These are phyloP conservation scores for Amanita polypyramis DNA, from an alignment of 768 basidiomycete species.

Conservation along the genomic window DNA sequence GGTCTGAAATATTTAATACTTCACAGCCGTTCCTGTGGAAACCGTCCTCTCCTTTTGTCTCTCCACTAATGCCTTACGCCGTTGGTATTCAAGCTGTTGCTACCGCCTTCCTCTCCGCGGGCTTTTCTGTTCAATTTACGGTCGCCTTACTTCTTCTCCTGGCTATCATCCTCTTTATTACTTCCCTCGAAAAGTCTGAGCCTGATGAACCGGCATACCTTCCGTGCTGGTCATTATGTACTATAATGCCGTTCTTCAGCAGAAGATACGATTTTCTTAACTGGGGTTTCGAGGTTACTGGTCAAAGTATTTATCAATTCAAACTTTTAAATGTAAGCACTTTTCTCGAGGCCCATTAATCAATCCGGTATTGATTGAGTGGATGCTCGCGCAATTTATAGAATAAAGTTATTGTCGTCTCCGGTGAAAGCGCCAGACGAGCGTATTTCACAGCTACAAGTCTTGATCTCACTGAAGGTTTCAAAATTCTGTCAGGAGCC, in stretches of 20 bases:
- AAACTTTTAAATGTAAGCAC: conserved; percentile 50
- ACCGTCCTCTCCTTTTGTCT: conserved; percentile 14
- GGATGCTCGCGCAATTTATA: conserved; percentile 22
- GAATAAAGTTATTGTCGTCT: conserved; percentile 69
- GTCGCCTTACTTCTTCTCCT: conserved; percentile 37
- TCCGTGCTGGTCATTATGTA: conserved; percentile 46
- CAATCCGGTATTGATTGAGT: background rate
- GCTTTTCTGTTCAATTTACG: conserved; percentile 37
- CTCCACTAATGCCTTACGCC: conserved; percentile 36
- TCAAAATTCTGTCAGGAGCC: conserved; percentile 69
- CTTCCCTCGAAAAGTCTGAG: conserved; percentile 36
- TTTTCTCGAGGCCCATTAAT: background rate
- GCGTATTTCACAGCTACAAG: conserved; percentile 62
- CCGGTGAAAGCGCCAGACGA: conserved; percentile 59
- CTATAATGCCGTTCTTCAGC: conserved; percentile 60
- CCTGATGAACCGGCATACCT: conserved; percentile 44
- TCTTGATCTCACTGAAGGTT: conserved; percentile 71
- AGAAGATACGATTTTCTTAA: conserved; percentile 63
- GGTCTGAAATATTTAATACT: conserved; percentile 1
- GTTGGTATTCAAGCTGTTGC: conserved; percentile 39
- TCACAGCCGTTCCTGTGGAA: background rate
- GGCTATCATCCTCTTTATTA: conserved; percentile 32
- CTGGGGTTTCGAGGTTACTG: conserved; percentile 60
- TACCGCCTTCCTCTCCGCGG: conserved; percentile 39
- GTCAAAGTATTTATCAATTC: conserved; percentile 59